These are phyloP conservation scores for Helotiales sp. DNA, from an alignment of 2,329 filamentous ascomycete species.

Conservation along the genomic window DNA sequence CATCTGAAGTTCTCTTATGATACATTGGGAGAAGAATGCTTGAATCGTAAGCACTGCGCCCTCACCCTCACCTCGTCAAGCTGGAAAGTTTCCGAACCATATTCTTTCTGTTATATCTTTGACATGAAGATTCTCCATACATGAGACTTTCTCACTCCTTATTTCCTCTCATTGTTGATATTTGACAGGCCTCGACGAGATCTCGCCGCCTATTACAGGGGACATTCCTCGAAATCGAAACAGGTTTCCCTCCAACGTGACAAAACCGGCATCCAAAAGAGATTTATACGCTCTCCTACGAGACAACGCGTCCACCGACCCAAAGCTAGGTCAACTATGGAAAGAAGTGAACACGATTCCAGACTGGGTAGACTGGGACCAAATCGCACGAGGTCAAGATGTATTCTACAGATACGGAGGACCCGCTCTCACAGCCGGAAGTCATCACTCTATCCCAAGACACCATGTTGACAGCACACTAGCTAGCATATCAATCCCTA, in stretches of 20 bases:
- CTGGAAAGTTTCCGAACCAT: no score
- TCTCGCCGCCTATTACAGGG: constrained; percentile 53
- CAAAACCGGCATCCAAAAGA: constrained; percentile 45
- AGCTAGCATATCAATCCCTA: constrained; percentile 61
- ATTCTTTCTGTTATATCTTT: no score
- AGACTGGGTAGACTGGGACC: constrained; percentile 78
- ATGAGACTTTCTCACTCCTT: no score
- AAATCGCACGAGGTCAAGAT: constrained; percentile 75
- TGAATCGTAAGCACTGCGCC: constrained; percentile 51
- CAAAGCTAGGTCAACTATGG: constrained; percentile 64
- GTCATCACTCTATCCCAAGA: constrained; percentile 21
- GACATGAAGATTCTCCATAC: background rate
- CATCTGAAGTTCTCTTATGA: constrained; percentile 72
- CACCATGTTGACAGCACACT: background rate
- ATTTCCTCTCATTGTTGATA: background rate
- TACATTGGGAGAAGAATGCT: constrained; percentile 66
- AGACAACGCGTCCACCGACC: constrained; percentile 61
- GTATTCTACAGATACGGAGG: constrained; percentile 79
- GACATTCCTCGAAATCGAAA: constrained; percentile 37
- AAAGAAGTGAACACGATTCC: constrained; percentile 68
- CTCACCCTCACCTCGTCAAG: no score
- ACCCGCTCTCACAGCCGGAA: constrained; percentile 63
- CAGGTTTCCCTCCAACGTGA: constrained; percentile 47
- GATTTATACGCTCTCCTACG: constrained; percentile 69
- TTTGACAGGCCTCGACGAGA: constrained; percentile 58